Evolutionary conservation across 2,329 filamentous ascomycete genomes (phyloP), one percentile per base, ranked within the genome.

Genomic region (Tolypocladium album): DNA sequence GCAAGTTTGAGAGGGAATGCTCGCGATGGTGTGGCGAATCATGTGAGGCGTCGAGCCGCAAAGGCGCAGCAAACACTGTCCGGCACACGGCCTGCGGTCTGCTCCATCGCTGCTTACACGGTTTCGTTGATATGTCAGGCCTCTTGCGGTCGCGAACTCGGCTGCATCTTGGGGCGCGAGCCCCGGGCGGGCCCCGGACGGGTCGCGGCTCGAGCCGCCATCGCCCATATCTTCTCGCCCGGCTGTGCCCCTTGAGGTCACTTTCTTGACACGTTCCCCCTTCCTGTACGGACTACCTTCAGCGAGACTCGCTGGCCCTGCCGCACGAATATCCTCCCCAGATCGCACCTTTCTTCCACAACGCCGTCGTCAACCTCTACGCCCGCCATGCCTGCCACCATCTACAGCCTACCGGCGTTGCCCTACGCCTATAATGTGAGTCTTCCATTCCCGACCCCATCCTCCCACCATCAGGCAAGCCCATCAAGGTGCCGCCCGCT

Each of bases 391-490:
- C 69, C 76, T 55, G 66, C 65, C 42, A 70, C 62, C 59, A 75
- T 75, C 12, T 88, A 87, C 72, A 80, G 77, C 9, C 83, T 90
- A 6, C 87, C 87, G 42, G 73, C 79, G 56, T 79, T 90, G 12
- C 86, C 87, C 20, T 90, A 89, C 69, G 82, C 80, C 61, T 89
- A 89, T 71, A 75, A 89, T 82, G 87, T 89, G 74, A 73, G 83
- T 75, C 24, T 12, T 6, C 11, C 9, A 20, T 20, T 31, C 8
- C 40, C 58, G 31, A 20, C 27, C 6, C 40, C 58, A 34, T n/a
- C 7, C 47, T 20, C 52, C n/a, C 17, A 34, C 22, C 17, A 38
- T 38, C 39, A 20, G 20, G 2, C 15, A 34, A 43, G 24, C 31
- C 61, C 57, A 62, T 64, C 61, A 61, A 59, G 58, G 43, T 61